phyloP scores from a whole-genome alignment of 306 rosid species.

The Quercus berberidifolia region DNA sequence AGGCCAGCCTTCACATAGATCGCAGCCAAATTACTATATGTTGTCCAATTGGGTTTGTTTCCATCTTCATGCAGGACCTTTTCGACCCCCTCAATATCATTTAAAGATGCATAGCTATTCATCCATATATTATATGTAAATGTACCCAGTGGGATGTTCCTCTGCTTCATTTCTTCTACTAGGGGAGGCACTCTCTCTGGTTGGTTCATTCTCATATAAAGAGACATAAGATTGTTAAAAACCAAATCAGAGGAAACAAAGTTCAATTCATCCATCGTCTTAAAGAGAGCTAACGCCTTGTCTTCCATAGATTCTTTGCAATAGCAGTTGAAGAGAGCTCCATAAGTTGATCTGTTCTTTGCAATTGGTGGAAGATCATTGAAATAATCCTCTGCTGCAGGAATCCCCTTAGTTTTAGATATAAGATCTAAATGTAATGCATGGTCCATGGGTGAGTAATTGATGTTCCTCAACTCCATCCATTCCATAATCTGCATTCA shows the following conservation, averaged over 20 bases:
- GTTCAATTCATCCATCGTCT: conserved; percentile 47
- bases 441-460: conserved; percentile 41
- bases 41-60: conserved; percentile 47
- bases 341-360: conserved; percentile 55
- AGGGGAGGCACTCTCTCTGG: conserved; percentile 50
- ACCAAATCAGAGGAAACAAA: conserved; percentile 37
- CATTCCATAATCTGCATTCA: conserved; percentile 74
- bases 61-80: conserved; percentile 34
- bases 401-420: conserved; percentile 55
- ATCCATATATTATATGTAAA: conserved; percentile 61
- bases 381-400: conserved; percentile 71
- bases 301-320: conserved; percentile 59
- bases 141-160: conserved; percentile 34
- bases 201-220: conserved; percentile 60
- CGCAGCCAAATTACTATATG: conserved; percentile 67
- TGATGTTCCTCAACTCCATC: conserved; percentile 66
- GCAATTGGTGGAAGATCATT: conserved; percentile 33
- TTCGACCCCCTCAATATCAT: conserved; percentile 51
- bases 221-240: conserved; percentile 58
- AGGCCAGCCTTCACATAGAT: conserved; percentile 61
- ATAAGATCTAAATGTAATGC: conserved; percentile 65
- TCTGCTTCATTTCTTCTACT: conserved; percentile 55
- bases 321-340: conserved; percentile 69
- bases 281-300: conserved; percentile 55
- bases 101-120: conserved; percentile 52